A percentile compares a stretch with the other conserved stretches of the same genome.
phyloP scores from a whole-genome alignment of 371 early-diverging fungal species.

The Rhizopus delemar region DNA sequence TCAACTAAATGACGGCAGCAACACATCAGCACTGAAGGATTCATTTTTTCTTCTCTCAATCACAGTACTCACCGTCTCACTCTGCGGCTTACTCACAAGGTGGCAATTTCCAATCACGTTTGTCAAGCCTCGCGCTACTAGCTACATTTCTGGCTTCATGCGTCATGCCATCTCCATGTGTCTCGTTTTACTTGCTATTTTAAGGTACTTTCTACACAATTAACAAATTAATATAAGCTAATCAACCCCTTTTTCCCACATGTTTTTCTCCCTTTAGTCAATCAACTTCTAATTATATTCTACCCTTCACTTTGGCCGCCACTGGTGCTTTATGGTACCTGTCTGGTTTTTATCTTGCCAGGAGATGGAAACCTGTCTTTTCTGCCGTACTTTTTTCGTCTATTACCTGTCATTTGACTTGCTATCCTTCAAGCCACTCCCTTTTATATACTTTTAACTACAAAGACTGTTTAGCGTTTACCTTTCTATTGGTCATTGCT shows the following conservation, averaged over 20 bases:
- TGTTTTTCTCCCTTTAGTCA: constrained; percentile 14
- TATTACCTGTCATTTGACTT: constrained; percentile 27
- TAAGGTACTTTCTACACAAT: constrained; percentile 21
- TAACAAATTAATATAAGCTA: neutral
- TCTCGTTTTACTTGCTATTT: constrained; percentile 22
- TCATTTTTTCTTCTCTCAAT: constrained; percentile 42
- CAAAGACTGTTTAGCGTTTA: constrained; percentile 41
- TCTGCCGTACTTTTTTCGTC: constrained; percentile 30
- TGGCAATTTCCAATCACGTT: constrained; percentile 41
- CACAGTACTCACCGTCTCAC: constrained; percentile 33
- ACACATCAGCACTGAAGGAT: constrained; percentile 11
- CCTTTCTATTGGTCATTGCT: constrained; percentile 38
- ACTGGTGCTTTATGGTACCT: constrained; percentile 28
- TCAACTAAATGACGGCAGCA: constrained; percentile 4
- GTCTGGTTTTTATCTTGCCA: constrained; percentile 42
- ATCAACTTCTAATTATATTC: neutral
- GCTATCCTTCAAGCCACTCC: constrained; percentile 22
- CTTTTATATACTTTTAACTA: constrained; percentile 29
- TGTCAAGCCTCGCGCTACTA: constrained; percentile 23
- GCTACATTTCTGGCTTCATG: constrained; percentile 18
- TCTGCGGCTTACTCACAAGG: constrained; percentile 31
- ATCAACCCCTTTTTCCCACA: neutral
- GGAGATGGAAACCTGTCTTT: constrained; percentile 21
- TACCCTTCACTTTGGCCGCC: constrained; percentile 13
- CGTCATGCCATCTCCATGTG: constrained; percentile 28